These are phyloP conservation scores for Gnomoniopsis sp. DNA, from an alignment of 2,329 filamentous ascomycete species.

Conservation along the genomic window DNA sequence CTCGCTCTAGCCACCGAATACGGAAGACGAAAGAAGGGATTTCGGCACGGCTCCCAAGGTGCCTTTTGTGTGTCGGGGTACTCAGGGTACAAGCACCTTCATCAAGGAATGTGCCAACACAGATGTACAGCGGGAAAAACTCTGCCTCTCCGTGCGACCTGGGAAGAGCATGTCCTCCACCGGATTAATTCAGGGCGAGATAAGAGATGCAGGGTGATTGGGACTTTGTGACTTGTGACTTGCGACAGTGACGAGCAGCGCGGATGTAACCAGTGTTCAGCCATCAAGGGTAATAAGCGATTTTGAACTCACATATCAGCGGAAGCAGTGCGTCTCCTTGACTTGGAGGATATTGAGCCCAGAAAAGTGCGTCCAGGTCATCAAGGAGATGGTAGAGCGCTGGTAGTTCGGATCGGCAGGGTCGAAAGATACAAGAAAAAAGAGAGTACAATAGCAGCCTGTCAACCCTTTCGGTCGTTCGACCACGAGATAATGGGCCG, in stretches of 20 bases:
- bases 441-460: background rate
- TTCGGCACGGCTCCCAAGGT: background rate
- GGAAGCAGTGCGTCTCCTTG: background rate
- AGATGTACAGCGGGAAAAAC: conserved; percentile 1
- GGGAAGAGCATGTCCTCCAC: conserved; percentile 3
- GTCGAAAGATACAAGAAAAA: background rate
- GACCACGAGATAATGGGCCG: background rate
- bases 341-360: background rate
- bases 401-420: background rate
- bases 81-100: too few species aligned
- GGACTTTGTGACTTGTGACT: background rate
- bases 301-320: conserved; percentile 12
- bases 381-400: background rate
- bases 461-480: background rate
- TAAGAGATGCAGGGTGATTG: conserved; percentile 14
- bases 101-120: background rate
- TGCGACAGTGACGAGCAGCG: background rate
- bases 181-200: conserved; percentile 11
- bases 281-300: background rate
- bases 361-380: background rate
- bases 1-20: background rate
- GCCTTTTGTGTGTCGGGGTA: background rate
- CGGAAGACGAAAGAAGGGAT: background rate
- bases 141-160: conserved; percentile 13
- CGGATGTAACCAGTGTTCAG: background rate